Evolutionary conservation across 371 early-diverging fungal species (phyloP).

Genomic region (Mortierella sp.): DNA sequence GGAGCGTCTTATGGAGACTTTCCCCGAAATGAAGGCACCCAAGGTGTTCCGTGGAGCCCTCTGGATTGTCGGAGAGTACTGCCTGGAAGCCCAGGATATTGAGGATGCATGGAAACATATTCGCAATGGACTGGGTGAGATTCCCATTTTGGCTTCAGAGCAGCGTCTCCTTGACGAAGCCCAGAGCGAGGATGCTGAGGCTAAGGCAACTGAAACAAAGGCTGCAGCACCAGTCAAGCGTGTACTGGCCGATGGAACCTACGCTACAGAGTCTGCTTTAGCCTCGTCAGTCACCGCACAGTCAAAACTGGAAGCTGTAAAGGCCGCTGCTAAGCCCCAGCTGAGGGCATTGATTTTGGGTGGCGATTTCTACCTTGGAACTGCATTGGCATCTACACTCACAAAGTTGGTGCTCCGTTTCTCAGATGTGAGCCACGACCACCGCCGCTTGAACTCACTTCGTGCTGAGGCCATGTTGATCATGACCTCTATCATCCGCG

Average conservation of each 20-base stretch:
- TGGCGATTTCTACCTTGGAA: constrained; percentile 93
- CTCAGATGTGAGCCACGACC: constrained; percentile 64
- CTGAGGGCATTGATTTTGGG: constrained; percentile 85
- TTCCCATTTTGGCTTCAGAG: constrained; percentile 93
- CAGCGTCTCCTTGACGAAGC: constrained; percentile 77
- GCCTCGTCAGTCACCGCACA: constrained; percentile 64
- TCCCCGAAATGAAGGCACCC: constrained; percentile 92
- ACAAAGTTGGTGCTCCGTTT: constrained; percentile 90
- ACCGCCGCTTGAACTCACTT: constrained; percentile 75
- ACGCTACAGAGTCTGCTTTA: constrained; percentile 94
- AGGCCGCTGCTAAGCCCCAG: constrained; percentile 81
- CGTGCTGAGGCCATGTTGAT: constrained; percentile 96
- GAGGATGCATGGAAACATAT: constrained; percentile 89
- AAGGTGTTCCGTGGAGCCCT: constrained; percentile 97
- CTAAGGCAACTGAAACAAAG: constrained; percentile 60
- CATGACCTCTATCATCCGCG: constrained; percentile 94
- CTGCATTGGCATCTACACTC: constrained; percentile 89
- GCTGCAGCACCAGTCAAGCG: constrained; percentile 76
- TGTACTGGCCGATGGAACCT: constrained; percentile 96
- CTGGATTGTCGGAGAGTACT: constrained; percentile 97
- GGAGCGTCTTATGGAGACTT: constrained; percentile 82
- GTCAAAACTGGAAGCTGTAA: constrained; percentile 71
- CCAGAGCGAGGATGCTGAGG: constrained; percentile 61
- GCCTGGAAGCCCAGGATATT: constrained; percentile 78
- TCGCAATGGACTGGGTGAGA: constrained; percentile 86